Evolutionary conservation across 2,329 filamentous ascomycete genomes (phyloP).

Genomic region (Pseudopithomyces chartarum): DNA sequence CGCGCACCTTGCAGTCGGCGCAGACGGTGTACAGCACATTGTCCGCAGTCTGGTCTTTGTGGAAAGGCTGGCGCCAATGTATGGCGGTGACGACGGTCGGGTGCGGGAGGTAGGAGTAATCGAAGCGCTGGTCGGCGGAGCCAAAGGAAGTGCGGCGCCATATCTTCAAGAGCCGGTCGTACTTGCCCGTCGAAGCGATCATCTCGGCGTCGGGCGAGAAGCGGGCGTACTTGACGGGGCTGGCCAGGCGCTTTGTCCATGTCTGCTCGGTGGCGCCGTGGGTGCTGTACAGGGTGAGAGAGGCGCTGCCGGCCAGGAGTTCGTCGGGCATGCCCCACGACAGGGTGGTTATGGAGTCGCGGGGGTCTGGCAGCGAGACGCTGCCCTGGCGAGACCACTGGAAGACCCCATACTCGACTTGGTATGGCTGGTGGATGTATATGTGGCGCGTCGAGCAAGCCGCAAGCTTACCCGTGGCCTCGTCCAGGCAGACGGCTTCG

Average conservation of each 20-base stretch:
- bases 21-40: conserved; percentile 92
- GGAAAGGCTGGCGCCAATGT: conserved; percentile 81
- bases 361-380: conserved; percentile 54
- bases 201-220: conserved; percentile 88
- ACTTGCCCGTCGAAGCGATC: conserved; percentile 78
- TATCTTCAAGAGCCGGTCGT: conserved; percentile 86
- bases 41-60: conserved; percentile 77
- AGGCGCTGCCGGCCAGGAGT: conserved; percentile 75
- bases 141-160: conserved; percentile 90
- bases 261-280: conserved; percentile 59
- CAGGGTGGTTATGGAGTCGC: conserved; percentile 62
- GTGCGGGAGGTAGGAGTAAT: conserved; percentile 89
- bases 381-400: conserved; percentile 71
- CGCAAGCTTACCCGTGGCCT: conserved; percentile 83
- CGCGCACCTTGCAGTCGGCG: conserved; percentile 75
- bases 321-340: conserved; percentile 91
- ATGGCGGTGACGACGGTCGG: conserved; percentile 78
- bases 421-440: conserved; percentile 79
- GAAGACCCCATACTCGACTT: conserved; percentile 70
- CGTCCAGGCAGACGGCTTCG: conserved; percentile 79
- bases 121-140: conserved; percentile 81
- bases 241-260: conserved; percentile 79
- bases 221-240: conserved; percentile 71
- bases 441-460: conserved; percentile 69
- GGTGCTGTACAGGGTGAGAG: conserved; percentile 72